phyloP scores from a whole-genome alignment of 2,329 filamentous ascomycete genomes.

The Drechslera avenae region DNA sequence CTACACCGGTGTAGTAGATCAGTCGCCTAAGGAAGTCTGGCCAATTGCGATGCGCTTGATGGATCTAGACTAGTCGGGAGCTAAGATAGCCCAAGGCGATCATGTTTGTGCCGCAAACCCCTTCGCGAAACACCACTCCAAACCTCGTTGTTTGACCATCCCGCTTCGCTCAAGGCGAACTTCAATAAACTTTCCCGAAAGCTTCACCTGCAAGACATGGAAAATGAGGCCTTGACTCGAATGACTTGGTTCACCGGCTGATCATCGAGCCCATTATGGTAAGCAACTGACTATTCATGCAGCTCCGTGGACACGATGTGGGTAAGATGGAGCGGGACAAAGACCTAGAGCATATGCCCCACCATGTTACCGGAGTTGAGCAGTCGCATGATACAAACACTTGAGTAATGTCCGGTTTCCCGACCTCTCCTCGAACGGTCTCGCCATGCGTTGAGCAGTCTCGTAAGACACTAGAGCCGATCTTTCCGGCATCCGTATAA shows the following conservation, averaged over 20 bases:
- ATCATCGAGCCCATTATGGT: not conserved
- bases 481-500: conserved; percentile 21
- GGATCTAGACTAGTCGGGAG: conserved; percentile 8
- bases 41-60: not conserved
- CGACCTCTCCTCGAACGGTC: not conserved
- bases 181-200: not conserved
- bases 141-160: conserved; percentile 37
- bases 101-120: conserved; percentile 12
- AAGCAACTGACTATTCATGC: not conserved
- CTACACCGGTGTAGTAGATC: no score
- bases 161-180: conserved; percentile 3
- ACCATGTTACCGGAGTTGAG: not conserved
- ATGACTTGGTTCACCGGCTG: not conserved
- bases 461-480: conserved; percentile 15
- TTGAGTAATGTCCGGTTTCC: not conserved
- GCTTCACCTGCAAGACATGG: no score
- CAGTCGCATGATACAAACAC: not conserved
- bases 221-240: not conserved
- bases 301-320: not conserved
- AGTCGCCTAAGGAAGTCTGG: not conserved
- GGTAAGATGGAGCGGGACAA: not conserved
- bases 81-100: conserved; percentile 11
- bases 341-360: not conserved
- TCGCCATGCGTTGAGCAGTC: conserved; percentile 9
- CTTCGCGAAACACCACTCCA: conserved; percentile 33